These are phyloP conservation scores for Eucalyptus erythrocorys DNA, from an alignment of 345 rosid species.

Conservation along the genomic window DNA sequence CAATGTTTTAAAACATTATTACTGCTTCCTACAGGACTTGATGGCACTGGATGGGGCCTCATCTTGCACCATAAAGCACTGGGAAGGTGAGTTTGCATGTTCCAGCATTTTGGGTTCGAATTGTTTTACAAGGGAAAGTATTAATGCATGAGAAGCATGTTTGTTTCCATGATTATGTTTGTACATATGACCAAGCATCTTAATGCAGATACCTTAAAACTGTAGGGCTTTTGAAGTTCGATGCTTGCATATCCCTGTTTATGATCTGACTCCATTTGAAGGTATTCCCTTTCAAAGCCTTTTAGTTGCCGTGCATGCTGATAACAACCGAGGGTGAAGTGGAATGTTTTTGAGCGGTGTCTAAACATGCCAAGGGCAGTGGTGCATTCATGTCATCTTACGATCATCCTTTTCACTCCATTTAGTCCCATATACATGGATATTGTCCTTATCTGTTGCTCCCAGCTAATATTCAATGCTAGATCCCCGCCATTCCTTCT, in stretches of 20 bases:
- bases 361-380: neutral
- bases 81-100: constrained; percentile 54
- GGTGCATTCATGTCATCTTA: neutral
- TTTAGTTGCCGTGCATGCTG: neutral
- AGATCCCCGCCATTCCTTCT: neutral
- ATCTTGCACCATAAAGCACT: constrained; percentile 79
- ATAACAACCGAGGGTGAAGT: neutral
- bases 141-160: neutral
- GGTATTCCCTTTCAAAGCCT: constrained; percentile 16
- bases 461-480: neutral
- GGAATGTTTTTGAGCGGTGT: neutral
- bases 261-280: constrained; percentile 70
- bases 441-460: neutral
- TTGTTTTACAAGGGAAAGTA: neutral
- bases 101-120: neutral
- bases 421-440: neutral
- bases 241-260: constrained; percentile 82
- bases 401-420: neutral
- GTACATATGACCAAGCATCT: neutral
- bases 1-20: neutral
- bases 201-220: neutral
- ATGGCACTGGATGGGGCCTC: constrained; percentile 83
- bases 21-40: constrained; percentile 28
- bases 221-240: constrained; percentile 77
- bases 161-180: neutral